Base-by-base conservation (phyloP, 2,329 filamentous ascomycete species). In the Epichloe coenophiala region DNA sequence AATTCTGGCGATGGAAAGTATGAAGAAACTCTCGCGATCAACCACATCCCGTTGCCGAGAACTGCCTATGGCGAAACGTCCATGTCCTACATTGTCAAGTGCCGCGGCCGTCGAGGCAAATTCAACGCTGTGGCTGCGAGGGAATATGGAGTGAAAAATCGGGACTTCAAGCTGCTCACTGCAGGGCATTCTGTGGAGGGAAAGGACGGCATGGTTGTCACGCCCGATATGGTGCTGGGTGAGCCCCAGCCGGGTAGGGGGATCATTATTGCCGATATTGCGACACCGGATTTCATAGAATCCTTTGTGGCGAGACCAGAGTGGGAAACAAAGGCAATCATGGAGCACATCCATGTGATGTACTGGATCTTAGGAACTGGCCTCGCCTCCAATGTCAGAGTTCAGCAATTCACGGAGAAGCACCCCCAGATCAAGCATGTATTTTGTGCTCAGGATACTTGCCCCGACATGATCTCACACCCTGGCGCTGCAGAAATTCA, bases 11-110 rank as follows among this genome's bases (percentile, higher is more conserved):
- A 56, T 21, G 51, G 42, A 3, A 45, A 54, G 2, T 51, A 56
- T 15, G 43, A 48, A 6, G 43, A 57, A 21, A 49, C 55, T 17
- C 47, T 66, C 2, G 53, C 57, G 38, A 53, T 63, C 40, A 59
- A 59, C 17, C 54, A 62, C 21, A 53, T 52, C 2, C 53, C 60
- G 3, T 73, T 97, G 2, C 93, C 93, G 0, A 73, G 72, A 0
- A 86, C 87, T 0, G 68, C 72, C 19, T 84, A 83, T 5, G 79
- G 79, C 1, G 71, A 72, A 31, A 80, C 83, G 45, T 83, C 88
- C 5, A 71, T 96, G 58, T 95, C 85, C 52, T 98, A 98, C 65
- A 83, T 98, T 52, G 76, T 95, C 61, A 86, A 88, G 58, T 81
- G 80, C 49, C 80, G 88, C 55, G 73, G 82, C 38, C 76, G 84